Evolutionary conservation across 2,329 filamentous ascomycete genomes (phyloP), one percentile per base, ranked within the genome.

Genomic region (Alternaria gaisen): DNA sequence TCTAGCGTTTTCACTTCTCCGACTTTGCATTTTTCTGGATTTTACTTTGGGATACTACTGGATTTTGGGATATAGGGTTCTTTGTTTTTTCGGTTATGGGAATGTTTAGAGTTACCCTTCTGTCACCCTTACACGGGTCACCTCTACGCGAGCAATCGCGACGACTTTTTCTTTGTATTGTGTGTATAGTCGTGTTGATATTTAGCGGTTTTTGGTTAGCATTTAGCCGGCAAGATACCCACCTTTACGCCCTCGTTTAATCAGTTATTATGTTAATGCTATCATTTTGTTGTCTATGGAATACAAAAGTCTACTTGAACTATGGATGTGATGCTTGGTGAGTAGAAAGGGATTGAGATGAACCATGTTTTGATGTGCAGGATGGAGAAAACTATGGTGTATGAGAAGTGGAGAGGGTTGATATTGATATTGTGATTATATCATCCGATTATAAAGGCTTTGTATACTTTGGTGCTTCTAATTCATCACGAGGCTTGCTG

Each of bases 171-270:
- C 34, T 60, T 55, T 60, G 32, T 34, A 34, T 16, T 14, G 56
- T 43, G 48, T 52, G 54, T 57, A 56, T 48, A 42, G 56, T 56
- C 38, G 57, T 60, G 50, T 40, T 52, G 46, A 50, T 50, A 34
- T 34, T 34, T 50, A 60, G 53, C 48, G 58, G 53, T 60, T 57
- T 50, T 62, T 59, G 60, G 50, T 53, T 59, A 54, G 51, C 56
- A 62, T 62, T 62, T 59, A 62, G 60, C 60, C 56, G 52, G 60
- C 60, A 51, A 60, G 60, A 62, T 61, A 61, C 54, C 52, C 53
- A 58, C 60, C 46, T 50, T 50, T 63, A 62, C 58, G 48, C 47
- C 42, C 56, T 60, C 53, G 50, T 53, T 43, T 28, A 48, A 36
- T 44, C 42, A 38, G 47, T 58, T 53, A 40, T 42, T 57, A 26